Evolutionary conservation across 2,329 filamentous ascomycete species (phyloP).

Genomic region (Fusarium sp.): DNA sequence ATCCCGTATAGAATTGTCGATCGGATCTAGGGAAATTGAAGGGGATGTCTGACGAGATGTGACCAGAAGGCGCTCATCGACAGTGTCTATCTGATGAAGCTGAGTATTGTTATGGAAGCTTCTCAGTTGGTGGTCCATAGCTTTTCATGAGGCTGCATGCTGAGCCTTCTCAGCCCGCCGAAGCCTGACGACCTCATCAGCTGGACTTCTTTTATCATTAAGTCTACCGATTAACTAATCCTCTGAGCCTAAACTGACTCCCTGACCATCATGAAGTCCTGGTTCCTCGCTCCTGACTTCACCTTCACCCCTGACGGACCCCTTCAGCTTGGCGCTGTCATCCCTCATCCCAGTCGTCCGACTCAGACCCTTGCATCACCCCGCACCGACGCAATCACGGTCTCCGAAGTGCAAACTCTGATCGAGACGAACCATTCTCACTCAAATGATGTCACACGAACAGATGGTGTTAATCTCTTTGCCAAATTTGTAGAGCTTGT

Average conservation of each 20-base stretch:
- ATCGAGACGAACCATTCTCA: not conserved
- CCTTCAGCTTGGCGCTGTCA: not conserved
- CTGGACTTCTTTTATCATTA: fast-evolving
- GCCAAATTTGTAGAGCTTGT: not conserved
- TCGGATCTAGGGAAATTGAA: not conserved
- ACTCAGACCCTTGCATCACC: not conserved
- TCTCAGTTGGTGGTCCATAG: fast-evolving
- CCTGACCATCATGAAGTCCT: not conserved
- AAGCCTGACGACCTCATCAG: fast-evolving
- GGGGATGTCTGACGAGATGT: fast-evolving
- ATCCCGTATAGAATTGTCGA: not conserved
- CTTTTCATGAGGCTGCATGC: fast-evolving
- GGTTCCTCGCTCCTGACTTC: not conserved
- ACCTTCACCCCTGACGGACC: not conserved
- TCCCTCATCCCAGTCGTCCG: not conserved
- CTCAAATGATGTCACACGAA: not conserved
- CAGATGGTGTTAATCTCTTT: not conserved
- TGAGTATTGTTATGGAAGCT: fast-evolving
- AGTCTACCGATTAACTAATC: fast-evolving
- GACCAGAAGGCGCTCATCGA: fast-evolving
- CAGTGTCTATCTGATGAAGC: too few species aligned
- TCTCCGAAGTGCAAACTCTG: not conserved
- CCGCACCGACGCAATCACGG: not conserved
- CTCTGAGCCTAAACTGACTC: fast-evolving
- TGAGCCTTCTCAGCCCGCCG: fast-evolving